Evolutionary conservation across 192 early-diverging fungal species (phyloP), one percentile per base, ranked within the genome.

Genomic region (Backusella morwellensis): DNA sequence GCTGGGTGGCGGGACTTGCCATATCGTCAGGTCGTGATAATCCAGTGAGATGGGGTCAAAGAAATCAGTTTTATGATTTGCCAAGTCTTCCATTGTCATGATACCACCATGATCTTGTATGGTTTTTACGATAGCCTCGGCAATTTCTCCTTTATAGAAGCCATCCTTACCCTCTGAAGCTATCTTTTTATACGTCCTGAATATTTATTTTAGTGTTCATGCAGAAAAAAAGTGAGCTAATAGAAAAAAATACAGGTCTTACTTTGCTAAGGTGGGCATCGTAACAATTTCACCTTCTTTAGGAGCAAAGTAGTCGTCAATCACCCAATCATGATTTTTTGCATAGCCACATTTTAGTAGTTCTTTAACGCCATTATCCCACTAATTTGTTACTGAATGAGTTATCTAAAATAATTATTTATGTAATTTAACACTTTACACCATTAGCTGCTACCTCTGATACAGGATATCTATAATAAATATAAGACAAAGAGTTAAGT

Each of bases 1-100:
- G 26, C 91, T 90, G 67, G 94, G 94, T 4, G 94, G 94, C 29
- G 92, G 88, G 56, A 90, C 90, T 81, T 95, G 92, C 78, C 89
- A 83, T 6, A 95, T 80, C 4, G 80, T 85, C 36, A 85, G 41
- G 11, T 82, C 87, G 29, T 87, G 81, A 78, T 92, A 95, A 35
- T 86, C 85, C 40, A 90, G 84, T 3, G 86, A 90, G 66, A 92
- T 88, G 0, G 94, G 92, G 66, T 83, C 83, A 3, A 85, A 86
- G 12, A 78, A 76, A 26, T 88, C 80, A n/a, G 85, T 84, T 6
- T 66, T 73, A 73, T 95, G 94, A 4, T 66, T 36, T 17, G 69
- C 77, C 66, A 95, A 81, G 73, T 95, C 94, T 4, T 88, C 87
- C 35, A 91, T 85, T 1, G 87, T 85, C 88, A 95, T 81, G 0